Base-by-base conservation (phyloP, 2,329 filamentous ascomycete species). In the Nectriaceae sp. region DNA sequence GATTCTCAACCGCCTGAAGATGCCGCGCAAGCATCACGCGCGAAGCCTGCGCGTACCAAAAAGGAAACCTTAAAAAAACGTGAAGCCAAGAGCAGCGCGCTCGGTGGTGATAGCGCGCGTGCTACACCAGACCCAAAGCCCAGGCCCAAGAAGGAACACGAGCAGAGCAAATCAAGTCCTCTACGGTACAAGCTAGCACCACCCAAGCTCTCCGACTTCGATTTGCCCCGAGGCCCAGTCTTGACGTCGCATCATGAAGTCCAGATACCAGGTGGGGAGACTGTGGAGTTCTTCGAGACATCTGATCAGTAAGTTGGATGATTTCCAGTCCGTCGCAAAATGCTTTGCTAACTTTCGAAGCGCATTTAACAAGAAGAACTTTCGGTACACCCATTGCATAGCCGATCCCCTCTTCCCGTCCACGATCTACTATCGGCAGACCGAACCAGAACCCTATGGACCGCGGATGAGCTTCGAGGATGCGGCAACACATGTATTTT, bases 381-480 rank as follows among this genome's bases (percentile, higher is more conserved):
- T 93, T 67, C 88, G 90, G 50, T 97, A 97, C 67, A 88, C 86
- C 24, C 89, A 92, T 61, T 95, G 90, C 66, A 92, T 97, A 56
- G 90, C 91, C 57, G 92, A 97, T 58, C 90, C 91, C 1, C 78
- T 82, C 18, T 96, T 97, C 63, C 86, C 90, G 5, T 90, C 91
- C 54, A 91, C 85, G 55, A 83, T 95, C 62, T 94, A 89, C 75
- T 97, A 96, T 70, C 87, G 92, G 52, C 87, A 90, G 58, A 94
- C 90, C 37, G 94, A 97, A 65, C 83, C 89, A 5, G 84, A 85
- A 50, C 94, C 95, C 0, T 92, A 89, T 62, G 84, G 86, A 24
- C 82, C 94, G 4, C 87, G 91, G 47, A 86, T 99, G 67, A 95
- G 88, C 72, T 96, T 94, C 64, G 93, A 97, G 67, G 94, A 99